phyloP scores from a whole-genome alignment of 176 grass and related monocot species.

The Elymus sibiricus region DNA sequence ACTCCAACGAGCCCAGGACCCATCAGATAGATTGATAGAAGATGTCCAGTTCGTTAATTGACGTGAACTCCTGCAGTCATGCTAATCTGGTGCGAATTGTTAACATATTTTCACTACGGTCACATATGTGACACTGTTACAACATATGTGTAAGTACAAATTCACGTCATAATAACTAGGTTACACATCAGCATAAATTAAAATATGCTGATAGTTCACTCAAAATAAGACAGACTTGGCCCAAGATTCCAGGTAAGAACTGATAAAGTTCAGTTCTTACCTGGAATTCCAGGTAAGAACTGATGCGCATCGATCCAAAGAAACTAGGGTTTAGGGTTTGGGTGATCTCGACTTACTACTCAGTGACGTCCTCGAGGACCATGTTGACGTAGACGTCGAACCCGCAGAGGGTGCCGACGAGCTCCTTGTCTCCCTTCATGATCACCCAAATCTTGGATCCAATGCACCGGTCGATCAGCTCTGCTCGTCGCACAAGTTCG shows the following conservation, averaged over 20 bases:
- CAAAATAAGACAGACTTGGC: not conserved
- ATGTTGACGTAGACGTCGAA: constrained; percentile 99
- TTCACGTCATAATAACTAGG: not conserved
- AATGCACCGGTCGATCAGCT: constrained; percentile 96
- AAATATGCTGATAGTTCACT: not conserved
- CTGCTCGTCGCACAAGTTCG: constrained; percentile 27
- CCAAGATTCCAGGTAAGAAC: not conserved
- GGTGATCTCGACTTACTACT: constrained; percentile 63
- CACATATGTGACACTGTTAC: not conserved
- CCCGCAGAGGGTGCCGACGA: constrained; percentile 87
- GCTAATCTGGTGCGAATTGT: not conserved
- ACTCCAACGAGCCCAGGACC: not conserved
- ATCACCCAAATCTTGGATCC: constrained; percentile 99
- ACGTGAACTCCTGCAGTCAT: not conserved
- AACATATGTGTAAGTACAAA: not conserved
- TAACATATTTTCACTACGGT: not conserved
- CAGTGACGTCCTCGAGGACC: constrained; percentile 99
- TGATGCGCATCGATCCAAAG: not conserved
- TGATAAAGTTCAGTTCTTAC: too few species aligned
- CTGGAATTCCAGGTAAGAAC: not conserved
- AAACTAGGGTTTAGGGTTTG: constrained; percentile 54
- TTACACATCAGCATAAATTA: not conserved
- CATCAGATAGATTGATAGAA: not conserved
- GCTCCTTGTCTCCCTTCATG: constrained; percentile 99
- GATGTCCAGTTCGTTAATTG: not conserved